Conservation (phyloP, 2,329 filamentous ascomycete genomes). For the Colletotrichum lupini region DNA sequence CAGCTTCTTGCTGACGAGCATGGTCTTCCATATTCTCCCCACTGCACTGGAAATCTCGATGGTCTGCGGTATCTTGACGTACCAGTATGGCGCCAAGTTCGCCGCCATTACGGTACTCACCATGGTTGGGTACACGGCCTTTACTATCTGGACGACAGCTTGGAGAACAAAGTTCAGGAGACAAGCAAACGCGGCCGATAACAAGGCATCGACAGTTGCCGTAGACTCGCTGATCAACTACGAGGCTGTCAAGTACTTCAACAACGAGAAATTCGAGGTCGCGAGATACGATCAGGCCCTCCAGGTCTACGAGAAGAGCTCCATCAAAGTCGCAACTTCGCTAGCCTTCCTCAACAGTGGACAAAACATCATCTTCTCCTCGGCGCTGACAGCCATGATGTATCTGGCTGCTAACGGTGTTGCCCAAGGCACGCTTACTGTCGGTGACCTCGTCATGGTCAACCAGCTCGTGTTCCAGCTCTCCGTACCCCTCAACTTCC, state of each 20-base stretch:
- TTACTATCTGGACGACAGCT: slow-evolving; percentile 95
- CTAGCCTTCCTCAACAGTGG: slow-evolving; percentile 93
- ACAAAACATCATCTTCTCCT: slow-evolving; percentile 97
- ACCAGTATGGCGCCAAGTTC: slow-evolving; percentile 93
- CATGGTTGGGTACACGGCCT: slow-evolving; percentile 95
- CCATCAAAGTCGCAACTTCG: slow-evolving; percentile 96
- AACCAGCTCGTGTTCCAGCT: slow-evolving; percentile 99
- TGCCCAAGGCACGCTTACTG: slow-evolving; percentile 81
- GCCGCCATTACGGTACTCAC: slow-evolving; percentile 90
- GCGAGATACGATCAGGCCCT: slow-evolving; percentile 89
- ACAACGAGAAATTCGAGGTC: slow-evolving; percentile 97
- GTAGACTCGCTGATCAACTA: slow-evolving; percentile 99
- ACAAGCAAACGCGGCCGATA: slow-evolving; percentile 95
- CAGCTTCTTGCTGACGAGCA: slow-evolving; percentile 94
- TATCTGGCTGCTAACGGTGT: slow-evolving; percentile 94
- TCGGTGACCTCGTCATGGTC: slow-evolving; percentile 97
- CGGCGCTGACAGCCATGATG: slow-evolving; percentile 96
- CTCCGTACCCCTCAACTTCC: slow-evolving; percentile 94
- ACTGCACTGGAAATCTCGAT: slow-evolving; percentile 94
- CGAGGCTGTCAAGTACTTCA: slow-evolving; percentile 99
- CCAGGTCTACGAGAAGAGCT: slow-evolving; percentile 88
- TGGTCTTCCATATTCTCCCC: slow-evolving; percentile 97
- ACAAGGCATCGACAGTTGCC: slow-evolving; percentile 92
- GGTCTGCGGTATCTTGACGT: slow-evolving; percentile 96
- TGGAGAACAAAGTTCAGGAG: slow-evolving; percentile 98